These are phyloP conservation scores for Suillus plorans DNA, from an alignment of 768 basidiomycete species.

Conservation along the genomic window DNA sequence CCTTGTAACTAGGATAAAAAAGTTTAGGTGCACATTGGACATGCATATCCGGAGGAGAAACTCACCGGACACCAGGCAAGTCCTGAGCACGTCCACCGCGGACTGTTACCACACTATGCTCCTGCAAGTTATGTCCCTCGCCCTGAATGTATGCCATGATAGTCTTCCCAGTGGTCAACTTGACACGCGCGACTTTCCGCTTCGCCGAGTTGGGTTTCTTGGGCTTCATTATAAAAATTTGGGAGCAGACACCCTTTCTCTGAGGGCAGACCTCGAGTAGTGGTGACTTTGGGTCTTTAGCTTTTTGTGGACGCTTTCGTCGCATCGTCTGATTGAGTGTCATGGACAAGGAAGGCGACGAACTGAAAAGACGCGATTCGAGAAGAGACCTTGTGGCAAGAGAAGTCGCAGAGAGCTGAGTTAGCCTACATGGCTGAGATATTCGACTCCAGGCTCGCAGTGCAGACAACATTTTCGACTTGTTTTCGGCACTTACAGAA, in stretches of 20 bases:
- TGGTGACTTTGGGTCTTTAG: constrained; percentile 61
- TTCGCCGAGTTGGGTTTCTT: constrained; percentile 99
- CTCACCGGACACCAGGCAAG: constrained; percentile 94
- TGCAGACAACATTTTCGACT: constrained; percentile 26
- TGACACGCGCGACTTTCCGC: constrained; percentile 94
- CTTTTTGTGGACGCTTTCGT: constrained; percentile 58
- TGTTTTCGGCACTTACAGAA: not conserved
- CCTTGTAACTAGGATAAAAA: constrained; percentile 70
- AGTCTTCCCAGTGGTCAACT: constrained; percentile 84
- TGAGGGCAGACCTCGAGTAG: constrained; percentile 80
- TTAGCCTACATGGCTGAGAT: constrained; percentile 19
- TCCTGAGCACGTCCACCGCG: constrained; percentile 96
- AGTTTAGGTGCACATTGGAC: not conserved
- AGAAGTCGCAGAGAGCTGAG: constrained; percentile 1
- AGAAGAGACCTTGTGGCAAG: constrained; percentile 11
- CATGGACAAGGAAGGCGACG: constrained; percentile 52
- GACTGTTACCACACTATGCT: constrained; percentile 95
- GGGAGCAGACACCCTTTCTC: constrained; percentile 88
- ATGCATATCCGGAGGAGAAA: constrained; percentile 6
- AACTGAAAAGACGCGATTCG: constrained; percentile 57
- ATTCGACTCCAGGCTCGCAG: constrained; percentile 19
- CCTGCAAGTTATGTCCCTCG: constrained; percentile 97
- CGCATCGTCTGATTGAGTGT: constrained; percentile 91
- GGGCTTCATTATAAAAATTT: constrained; percentile 78
- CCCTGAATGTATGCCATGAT: constrained; percentile 95